These are phyloP conservation scores for Shiraia bambusicola DNA, from an alignment of 2,329 filamentous ascomycete species.

Conservation along the genomic window DNA sequence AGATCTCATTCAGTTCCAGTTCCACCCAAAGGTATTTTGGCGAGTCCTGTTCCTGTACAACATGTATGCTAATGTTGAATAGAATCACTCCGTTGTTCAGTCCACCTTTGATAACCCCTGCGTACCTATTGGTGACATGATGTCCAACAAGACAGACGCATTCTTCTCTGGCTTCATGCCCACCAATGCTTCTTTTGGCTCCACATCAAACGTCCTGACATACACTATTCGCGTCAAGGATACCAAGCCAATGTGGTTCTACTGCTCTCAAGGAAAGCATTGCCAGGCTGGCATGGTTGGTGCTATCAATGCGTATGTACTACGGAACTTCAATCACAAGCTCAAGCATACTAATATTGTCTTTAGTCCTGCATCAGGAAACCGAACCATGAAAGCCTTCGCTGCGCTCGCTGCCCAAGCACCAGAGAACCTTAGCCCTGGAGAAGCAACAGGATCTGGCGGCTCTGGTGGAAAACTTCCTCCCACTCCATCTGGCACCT, in stretches of 20 bases:
- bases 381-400: conserved; percentile 41
- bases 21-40: conserved; percentile 47
- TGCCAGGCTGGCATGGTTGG: conserved; percentile 75
- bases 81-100: conserved; percentile 78
- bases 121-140: conserved; percentile 56
- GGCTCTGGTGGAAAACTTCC: conserved; percentile 9
- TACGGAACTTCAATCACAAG: conserved; percentile 8
- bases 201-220: conserved; percentile 55
- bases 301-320: conserved; percentile 71
- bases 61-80: conserved; percentile 10
- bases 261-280: conserved; percentile 73
- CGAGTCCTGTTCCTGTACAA: background rate
- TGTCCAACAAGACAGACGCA: conserved; percentile 51
- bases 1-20: conserved; percentile 57
- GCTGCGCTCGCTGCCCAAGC: conserved; percentile 43
- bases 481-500: conserved; percentile 2
- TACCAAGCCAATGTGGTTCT: conserved; percentile 74
- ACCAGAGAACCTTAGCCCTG: conserved; percentile 46
- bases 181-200: conserved; percentile 44
- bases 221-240: conserved; percentile 72
- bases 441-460: conserved; percentile 31
- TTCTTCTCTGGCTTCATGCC: conserved; percentile 68
- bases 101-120: conserved; percentile 73
- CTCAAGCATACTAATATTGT: conserved; percentile 17
- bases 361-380: conserved; percentile 33